Conservation (phyloP, 2,329 filamentous ascomycete species). For the Escovopsis sp. region DNA sequence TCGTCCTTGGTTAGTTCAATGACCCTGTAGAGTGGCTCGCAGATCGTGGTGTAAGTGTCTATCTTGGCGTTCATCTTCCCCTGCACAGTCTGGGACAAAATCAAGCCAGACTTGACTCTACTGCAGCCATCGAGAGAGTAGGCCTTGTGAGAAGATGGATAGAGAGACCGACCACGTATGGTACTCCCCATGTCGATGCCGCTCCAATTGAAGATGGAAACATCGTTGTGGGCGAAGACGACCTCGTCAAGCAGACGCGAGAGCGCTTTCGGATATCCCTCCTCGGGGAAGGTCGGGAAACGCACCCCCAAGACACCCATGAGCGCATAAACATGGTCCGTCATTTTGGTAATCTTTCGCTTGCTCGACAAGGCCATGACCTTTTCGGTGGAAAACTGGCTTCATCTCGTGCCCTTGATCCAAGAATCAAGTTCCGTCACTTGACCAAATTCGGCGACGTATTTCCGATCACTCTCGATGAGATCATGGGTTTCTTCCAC, state of each 20-base stretch:
- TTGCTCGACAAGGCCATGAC: neutral
- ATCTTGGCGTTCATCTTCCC: slow-evolving; percentile 1
- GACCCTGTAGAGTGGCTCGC: neutral
- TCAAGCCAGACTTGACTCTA: neutral
- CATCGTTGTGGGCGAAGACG: slow-evolving; percentile 1
- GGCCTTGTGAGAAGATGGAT: slow-evolving; percentile 2
- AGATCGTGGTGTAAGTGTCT: slow-evolving; percentile 1
- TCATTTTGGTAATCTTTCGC: neutral
- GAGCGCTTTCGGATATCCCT: slow-evolving; percentile 3
- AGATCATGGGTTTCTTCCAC: neutral
- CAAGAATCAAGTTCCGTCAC: neutral
- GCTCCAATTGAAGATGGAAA: slow-evolving; percentile 4
- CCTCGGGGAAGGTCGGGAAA: slow-evolving; percentile 2
- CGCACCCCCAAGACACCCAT: slow-evolving; percentile 4
- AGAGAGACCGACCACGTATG: slow-evolving; percentile 4
- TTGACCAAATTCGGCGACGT: neutral
- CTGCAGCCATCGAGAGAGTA: neutral
- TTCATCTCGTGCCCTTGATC: neutral
- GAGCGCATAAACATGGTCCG: slow-evolving; percentile 1
- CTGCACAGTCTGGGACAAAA: neutral
- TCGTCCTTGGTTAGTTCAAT: slow-evolving; percentile 1
- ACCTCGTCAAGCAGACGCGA: slow-evolving; percentile 3
- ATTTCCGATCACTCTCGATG: neutral
- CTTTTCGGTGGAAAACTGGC: neutral
- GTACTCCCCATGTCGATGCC: slow-evolving; percentile 3